phyloP scores from a whole-genome alignment of 495 filamentous ascomycete genomes.

The Penicillium canariense region DNA sequence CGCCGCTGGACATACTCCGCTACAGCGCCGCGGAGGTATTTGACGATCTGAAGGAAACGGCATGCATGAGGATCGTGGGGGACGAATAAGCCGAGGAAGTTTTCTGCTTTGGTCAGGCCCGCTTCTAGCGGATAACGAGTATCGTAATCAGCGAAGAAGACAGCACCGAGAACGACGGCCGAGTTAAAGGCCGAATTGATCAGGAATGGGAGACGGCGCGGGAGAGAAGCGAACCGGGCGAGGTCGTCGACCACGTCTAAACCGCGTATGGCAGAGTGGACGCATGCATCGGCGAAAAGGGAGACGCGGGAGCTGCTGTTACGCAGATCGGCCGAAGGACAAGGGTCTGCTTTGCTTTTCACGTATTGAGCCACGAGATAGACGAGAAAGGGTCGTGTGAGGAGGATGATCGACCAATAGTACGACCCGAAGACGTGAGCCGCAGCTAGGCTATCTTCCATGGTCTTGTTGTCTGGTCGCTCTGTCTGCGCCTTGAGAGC shows the following conservation, averaged over 20 bases:
- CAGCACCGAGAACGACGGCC: conserved; percentile 64
- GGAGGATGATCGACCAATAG: conserved; percentile 69
- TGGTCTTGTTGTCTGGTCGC: conserved; percentile 36
- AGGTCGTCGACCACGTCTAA: conserved; percentile 60
- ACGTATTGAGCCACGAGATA: conserved; percentile 49
- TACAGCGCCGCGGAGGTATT: conserved; percentile 58
- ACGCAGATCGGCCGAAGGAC: conserved; percentile 19
- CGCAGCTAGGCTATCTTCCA: conserved; percentile 58
- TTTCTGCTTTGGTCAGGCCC: conserved; percentile 57
- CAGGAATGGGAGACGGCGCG: conserved; percentile 64
- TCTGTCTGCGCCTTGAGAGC: conserved; percentile 39
- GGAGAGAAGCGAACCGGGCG: conserved; percentile 57
- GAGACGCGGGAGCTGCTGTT: conserved; percentile 49
- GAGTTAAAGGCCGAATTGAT: conserved; percentile 75
- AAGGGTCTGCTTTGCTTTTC: conserved; percentile 34
- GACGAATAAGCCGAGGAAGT: conserved; percentile 59
- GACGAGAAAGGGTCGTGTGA: conserved; percentile 68
- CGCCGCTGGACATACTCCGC: conserved; percentile 40
- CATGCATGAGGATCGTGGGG: conserved; percentile 63
- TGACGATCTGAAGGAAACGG: conserved; percentile 62
- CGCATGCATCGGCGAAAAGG: conserved; percentile 67
- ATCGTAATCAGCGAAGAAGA: conserved; percentile 66
- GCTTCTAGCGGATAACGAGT: conserved; percentile 52
- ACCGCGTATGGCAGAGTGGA: conserved; percentile 66
- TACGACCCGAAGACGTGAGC: conserved; percentile 69